Evolutionary conservation across 2,329 filamentous ascomycete genomes (phyloP).

Genomic region (Teratosphaeria zuluensis): DNA sequence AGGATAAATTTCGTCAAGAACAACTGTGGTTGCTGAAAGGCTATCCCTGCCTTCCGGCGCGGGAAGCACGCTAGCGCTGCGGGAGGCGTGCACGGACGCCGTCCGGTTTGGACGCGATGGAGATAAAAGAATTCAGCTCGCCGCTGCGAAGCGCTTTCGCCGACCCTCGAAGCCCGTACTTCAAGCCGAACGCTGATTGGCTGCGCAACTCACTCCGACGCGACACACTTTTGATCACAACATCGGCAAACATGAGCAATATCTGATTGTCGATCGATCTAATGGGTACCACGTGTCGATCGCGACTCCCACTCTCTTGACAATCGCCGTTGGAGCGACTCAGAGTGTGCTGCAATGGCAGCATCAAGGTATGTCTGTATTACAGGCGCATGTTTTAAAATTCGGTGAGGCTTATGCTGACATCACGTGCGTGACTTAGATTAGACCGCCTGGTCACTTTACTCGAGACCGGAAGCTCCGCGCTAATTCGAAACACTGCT

Average conservation of each 20-base stretch:
- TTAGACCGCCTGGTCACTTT: conserved; percentile 52
- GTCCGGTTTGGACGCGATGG: neutral
- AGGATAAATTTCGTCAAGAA: neutral
- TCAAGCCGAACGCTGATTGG: neutral
- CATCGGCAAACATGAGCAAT: neutral
- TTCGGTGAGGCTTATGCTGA: neutral
- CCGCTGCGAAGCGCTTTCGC: neutral
- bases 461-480: conserved; percentile 93
- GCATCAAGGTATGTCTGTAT: neutral
- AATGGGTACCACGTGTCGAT: neutral
- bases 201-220: neutral
- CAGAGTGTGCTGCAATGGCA: neutral
- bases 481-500: conserved; percentile 90
- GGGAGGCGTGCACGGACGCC: neutral
- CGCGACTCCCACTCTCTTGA: neutral
- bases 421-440: conserved; percentile 15
- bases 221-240: neutral
- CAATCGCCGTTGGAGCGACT: neutral
- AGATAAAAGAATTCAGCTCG: neutral
- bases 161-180: neutral
- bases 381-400: neutral
- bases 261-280: neutral
- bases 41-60: neutral
- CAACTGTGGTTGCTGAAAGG: neutral
- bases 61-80: neutral